A percentile compares a stretch with the other conserved stretches of the same genome.
phyloP scores from a whole-genome alignment of 768 basidiomycete genomes.

The Sporobolomyces phaffii region DNA sequence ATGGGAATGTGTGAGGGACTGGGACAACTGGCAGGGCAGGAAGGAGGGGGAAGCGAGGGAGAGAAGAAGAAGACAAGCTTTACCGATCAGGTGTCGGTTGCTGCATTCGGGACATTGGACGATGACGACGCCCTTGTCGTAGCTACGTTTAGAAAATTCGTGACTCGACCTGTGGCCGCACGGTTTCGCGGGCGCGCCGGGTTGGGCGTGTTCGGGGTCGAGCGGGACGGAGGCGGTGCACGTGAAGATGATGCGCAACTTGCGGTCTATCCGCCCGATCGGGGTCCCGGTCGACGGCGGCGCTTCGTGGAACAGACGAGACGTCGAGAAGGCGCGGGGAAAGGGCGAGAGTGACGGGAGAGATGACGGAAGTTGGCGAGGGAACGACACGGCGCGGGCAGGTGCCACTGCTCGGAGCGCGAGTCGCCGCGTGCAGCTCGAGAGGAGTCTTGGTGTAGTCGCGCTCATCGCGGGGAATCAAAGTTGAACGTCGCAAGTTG shows the following conservation, averaged over 20 bases:
- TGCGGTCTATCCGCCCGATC: conserved; percentile 52
- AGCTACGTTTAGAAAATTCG: conserved; percentile 75
- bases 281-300: conserved; percentile 2
- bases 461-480: no score
- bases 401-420: neutral
- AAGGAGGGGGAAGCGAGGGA: neutral
- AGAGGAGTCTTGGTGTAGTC: no score
- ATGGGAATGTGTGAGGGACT: no score
- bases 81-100: conserved; percentile 59
- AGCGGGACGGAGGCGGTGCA: conserved; percentile 60
- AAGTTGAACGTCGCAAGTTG: no score
- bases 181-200: conserved; percentile 12
- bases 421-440: neutral
- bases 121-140: conserved; percentile 80
- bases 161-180: conserved; percentile 80
- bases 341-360: neutral
- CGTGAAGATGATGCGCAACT: conserved; percentile 72
- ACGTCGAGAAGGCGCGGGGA: neutral
- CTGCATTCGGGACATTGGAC: conserved; percentile 86
- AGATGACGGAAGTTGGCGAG: neutral
- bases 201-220: conserved; percentile 2
- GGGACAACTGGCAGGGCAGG: no score
- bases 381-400: neutral
- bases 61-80: neutral
- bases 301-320: neutral